These are phyloP conservation scores for Athelia psychrophila DNA, from an alignment of 1,284 basidiomycete genomes.

Conservation along the genomic window DNA sequence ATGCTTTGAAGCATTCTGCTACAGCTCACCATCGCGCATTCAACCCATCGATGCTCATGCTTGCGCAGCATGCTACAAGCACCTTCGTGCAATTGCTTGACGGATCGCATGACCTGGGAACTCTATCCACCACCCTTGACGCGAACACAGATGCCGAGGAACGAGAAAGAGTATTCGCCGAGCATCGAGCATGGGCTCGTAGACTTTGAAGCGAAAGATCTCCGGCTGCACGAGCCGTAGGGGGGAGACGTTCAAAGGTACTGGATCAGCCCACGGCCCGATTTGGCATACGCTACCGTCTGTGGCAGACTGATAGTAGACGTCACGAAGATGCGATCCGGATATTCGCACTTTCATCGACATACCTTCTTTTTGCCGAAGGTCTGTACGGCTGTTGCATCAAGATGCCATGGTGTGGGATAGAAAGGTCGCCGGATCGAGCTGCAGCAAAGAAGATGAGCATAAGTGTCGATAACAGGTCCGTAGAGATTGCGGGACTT, in stretches of 20 bases:
- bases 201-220: constrained; percentile 97
- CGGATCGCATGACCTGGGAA: constrained; percentile 99
- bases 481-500: constrained; percentile 5
- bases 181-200: constrained; percentile 91
- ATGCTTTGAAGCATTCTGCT: constrained; percentile 99
- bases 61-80: constrained; percentile 97
- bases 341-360: constrained; percentile 7
- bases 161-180: constrained; percentile 83
- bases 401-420: constrained; percentile 65
- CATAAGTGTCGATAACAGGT: not conserved
- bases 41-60: constrained; percentile 98
- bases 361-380: constrained; percentile 98
- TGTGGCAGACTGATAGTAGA: constrained; percentile 76
- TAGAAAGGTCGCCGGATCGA: constrained; percentile 9
- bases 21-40: constrained; percentile 95
- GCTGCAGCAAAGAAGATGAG: constrained; percentile 3
- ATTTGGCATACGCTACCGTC: constrained; percentile 95
- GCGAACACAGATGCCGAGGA: constrained; percentile 95
- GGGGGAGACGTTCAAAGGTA: constrained; percentile 95
- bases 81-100: constrained; percentile 98
- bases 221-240: constrained; percentile 94
- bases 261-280: constrained; percentile 97
- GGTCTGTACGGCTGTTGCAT: constrained; percentile 88
- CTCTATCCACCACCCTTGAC: constrained; percentile 99
- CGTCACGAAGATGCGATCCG: too few relatives aligned